Evolutionary conservation across 2,329 filamentous ascomycete genomes (phyloP).

Genomic region (Akanthomyces muscarius): DNA sequence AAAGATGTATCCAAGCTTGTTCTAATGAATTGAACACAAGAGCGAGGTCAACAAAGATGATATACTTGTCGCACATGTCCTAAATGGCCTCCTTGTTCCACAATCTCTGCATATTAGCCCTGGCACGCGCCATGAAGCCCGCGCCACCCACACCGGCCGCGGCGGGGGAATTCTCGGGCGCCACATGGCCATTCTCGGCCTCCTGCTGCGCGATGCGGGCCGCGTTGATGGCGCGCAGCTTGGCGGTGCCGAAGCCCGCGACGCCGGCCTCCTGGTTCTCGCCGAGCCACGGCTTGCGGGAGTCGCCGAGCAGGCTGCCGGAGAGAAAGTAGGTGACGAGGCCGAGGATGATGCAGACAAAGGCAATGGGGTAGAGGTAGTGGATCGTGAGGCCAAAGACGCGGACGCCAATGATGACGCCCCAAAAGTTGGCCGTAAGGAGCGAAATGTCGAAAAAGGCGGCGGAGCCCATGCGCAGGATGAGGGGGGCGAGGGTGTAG

Average conservation of each 20-base stretch:
- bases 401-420: constrained; percentile 82
- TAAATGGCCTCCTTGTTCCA: constrained; percentile 4
- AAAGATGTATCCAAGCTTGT: not conserved
- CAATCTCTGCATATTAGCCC: not conserved
- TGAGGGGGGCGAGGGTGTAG: constrained; percentile 80
- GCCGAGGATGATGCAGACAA: constrained; percentile 84
- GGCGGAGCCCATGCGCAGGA: constrained; percentile 84
- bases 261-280: constrained; percentile 78
- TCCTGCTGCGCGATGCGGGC: constrained; percentile 41
- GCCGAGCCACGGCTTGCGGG: constrained; percentile 92
- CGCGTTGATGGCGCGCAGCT: constrained; percentile 64
- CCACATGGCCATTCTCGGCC: constrained; percentile 24
- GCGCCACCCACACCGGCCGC: not conserved
- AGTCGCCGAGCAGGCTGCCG: constrained; percentile 77
- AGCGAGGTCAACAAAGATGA: not conserved
- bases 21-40: not conserved
- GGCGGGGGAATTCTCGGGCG: not conserved
- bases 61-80: not conserved
- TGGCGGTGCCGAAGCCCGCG: constrained; percentile 79
- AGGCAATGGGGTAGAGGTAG: constrained; percentile 92
- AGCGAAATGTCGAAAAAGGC: constrained; percentile 97
- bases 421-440: constrained; percentile 95
- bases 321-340: constrained; percentile 84
- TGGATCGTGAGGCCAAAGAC: constrained; percentile 79
- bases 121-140: constrained; percentile 4